A percentile compares a stretch with the other conserved stretches of the same genome.
Evolutionary conservation across 371 early-diverging fungal species (phyloP).

Genomic region (Mucor indicus): DNA sequence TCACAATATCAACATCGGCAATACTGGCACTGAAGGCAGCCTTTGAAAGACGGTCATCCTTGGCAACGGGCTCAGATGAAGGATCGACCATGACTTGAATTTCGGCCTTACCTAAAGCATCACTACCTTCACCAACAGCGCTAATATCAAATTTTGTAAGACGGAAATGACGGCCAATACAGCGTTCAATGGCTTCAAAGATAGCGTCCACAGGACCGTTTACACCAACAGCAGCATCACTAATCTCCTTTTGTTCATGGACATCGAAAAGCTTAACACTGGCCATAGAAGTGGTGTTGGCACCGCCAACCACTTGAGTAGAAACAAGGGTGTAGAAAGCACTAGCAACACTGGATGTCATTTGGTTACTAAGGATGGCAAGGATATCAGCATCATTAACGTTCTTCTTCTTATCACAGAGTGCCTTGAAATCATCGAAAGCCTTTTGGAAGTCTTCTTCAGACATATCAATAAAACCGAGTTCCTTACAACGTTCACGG

Average conservation of each 20-base stretch:
- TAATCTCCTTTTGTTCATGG: slow-evolving; percentile 30
- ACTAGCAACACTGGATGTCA: slow-evolving; percentile 19
- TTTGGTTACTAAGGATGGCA: slow-evolving; percentile 77
- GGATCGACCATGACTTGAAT: slow-evolving; percentile 63
- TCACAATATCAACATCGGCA: slow-evolving; percentile 80
- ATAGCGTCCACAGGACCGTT: slow-evolving; percentile 87
- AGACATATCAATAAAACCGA: slow-evolving; percentile 70
- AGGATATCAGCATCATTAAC: slow-evolving; percentile 88
- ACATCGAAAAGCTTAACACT: slow-evolving; percentile 64
- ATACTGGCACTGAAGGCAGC: slow-evolving; percentile 67
- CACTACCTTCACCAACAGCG: slow-evolving; percentile 82
- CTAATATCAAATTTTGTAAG: slow-evolving; percentile 78
- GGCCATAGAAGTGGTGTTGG: slow-evolving; percentile 72
- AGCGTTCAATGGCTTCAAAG: slow-evolving; percentile 80
- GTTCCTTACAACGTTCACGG: slow-evolving; percentile 72
- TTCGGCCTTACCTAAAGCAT: slow-evolving; percentile 82
- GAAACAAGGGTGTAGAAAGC: slow-evolving; percentile 56
- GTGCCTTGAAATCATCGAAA: slow-evolving; percentile 84
- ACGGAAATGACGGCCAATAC: slow-evolving; percentile 59
- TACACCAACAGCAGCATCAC: slow-evolving; percentile 76
- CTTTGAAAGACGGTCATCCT: slow-evolving; percentile 19
- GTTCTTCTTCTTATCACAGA: slow-evolving; percentile 90
- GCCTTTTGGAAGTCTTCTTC: slow-evolving; percentile 71
- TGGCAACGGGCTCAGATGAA: background rate
- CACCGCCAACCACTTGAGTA: slow-evolving; percentile 75